These are phyloP conservation scores for Phytophthora rubi DNA, from an alignment of 352 stramenopile genomes.

Conservation along the genomic window DNA sequence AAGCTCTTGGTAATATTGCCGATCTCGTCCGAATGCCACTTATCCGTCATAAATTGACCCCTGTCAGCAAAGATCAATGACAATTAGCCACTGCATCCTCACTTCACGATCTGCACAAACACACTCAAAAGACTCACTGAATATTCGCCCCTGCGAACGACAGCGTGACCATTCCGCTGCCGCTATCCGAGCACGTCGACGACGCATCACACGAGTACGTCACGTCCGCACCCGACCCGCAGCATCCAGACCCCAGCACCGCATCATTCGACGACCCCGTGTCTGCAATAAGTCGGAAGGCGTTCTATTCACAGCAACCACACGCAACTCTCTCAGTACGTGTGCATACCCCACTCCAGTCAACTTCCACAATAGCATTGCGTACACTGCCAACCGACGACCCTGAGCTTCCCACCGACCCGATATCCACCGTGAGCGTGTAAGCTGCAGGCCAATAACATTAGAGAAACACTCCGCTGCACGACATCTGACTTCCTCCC, in stretches of 20 bases:
- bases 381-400: constrained; percentile 39
- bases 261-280: constrained; percentile 87
- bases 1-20: constrained; percentile 69
- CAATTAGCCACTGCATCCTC: not conserved
- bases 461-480: not conserved
- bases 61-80: constrained; percentile 23
- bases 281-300: constrained; percentile 80
- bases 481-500: not conserved
- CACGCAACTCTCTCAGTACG: not conserved
- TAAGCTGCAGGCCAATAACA: constrained; percentile 33
- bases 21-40: constrained; percentile 65
- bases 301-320: constrained; percentile 44
- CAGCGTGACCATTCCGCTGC: constrained; percentile 40
- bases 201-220: constrained; percentile 77
- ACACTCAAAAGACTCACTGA: constrained; percentile 39
- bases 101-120: not conserved
- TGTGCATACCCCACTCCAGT: not conserved
- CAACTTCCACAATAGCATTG: not conserved
- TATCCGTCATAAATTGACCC: constrained; percentile 75
- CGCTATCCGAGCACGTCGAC: constrained; percentile 56
- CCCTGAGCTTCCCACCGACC: constrained; percentile 29
- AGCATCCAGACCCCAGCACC: constrained; percentile 69
- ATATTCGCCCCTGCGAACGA: constrained; percentile 73
- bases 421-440: constrained; percentile 45
- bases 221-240: constrained; percentile 43